Evolutionary conservation across 2,329 filamentous ascomycete genomes (phyloP).

Genomic region (Trichoderma asperellum): DNA sequence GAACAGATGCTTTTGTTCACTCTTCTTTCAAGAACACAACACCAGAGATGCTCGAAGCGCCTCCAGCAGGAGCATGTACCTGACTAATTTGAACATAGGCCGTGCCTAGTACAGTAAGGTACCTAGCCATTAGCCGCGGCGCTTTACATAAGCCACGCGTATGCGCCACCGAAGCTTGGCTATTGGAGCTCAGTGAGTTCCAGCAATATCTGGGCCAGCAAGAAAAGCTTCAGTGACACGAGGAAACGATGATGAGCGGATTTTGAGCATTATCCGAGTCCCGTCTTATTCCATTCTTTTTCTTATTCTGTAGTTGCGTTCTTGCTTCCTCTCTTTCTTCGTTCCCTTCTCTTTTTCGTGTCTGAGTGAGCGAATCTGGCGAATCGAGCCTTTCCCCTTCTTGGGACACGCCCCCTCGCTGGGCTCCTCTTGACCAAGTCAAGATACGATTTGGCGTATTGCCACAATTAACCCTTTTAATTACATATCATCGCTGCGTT

Average conservation of each 20-base stretch:
- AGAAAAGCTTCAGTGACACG: neutral
- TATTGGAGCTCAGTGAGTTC: constrained; percentile 1
- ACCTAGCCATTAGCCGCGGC: neutral
- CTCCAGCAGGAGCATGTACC: neutral
- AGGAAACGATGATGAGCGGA: neutral
- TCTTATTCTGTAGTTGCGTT: neutral
- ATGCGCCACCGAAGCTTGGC: neutral
- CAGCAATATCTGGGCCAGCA: neutral
- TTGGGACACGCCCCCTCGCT: neutral
- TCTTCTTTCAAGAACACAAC: neutral
- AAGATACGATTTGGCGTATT: neutral
- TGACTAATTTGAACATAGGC: neutral
- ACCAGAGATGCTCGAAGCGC: neutral
- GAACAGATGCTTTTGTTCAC: neutral
- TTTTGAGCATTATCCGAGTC: neutral
- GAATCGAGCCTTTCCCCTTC: neutral
- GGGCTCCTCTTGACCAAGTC: neutral
- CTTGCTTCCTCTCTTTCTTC: neutral
- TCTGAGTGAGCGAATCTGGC: neutral
- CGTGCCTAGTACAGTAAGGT: too few relatives aligned
- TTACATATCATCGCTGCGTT: neutral
- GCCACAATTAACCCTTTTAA: neutral
- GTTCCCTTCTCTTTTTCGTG: neutral
- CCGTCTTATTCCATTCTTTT: neutral
- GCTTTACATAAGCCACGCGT: constrained; percentile 4